Evolutionary conservation across 768 basidiomycete genomes (phyloP).

Genomic region (Paxillus rubicundulus): DNA sequence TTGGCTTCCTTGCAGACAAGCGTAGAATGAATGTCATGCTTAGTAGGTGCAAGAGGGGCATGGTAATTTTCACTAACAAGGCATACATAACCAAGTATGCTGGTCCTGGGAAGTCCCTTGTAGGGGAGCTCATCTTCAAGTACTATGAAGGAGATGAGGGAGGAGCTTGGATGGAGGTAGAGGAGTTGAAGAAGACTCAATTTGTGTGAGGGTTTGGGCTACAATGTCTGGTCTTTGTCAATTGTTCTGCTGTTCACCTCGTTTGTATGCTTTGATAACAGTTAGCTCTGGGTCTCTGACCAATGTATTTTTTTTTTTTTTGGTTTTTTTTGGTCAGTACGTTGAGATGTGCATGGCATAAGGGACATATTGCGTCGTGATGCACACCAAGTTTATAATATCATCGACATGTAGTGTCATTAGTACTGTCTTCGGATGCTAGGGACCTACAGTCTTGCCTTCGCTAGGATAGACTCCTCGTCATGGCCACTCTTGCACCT

Average conservation of each 20-base stretch:
- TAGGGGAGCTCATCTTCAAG: slow-evolving; percentile 36
- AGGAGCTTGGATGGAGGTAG: slow-evolving; percentile 36
- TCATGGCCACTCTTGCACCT: not conserved
- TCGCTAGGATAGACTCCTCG: slow-evolving; percentile 9
- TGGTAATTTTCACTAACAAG: slow-evolving; percentile 69
- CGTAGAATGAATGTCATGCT: slow-evolving; percentile 88
- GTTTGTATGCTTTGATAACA: not conserved
- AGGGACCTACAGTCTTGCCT: slow-evolving; percentile 14
- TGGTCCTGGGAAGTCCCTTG: slow-evolving; percentile 42
- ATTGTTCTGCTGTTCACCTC: not conserved
- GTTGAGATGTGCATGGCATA: not conserved
- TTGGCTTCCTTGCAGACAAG: slow-evolving; percentile 66
- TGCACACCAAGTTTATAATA: not conserved
- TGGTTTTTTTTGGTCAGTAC: not conserved
- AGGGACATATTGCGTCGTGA: not conserved
- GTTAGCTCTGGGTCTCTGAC: not conserved
- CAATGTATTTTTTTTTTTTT: not conserved
- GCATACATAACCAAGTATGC: slow-evolving; percentile 59
- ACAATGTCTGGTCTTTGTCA: not conserved
- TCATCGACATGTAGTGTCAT: too few relatives aligned
- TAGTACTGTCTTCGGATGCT: not conserved
- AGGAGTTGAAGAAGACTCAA: slow-evolving; percentile 23
- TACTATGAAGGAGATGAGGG: slow-evolving; percentile 31
- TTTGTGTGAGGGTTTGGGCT: slow-evolving; percentile 15
- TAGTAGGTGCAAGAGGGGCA: slow-evolving; percentile 71